Percentiles rank a stretch among this genome's conserved stretches.
These are phyloP conservation scores for Trichosporon faecale DNA, from an alignment of 1,284 basidiomycete genomes.

Conservation along the genomic window DNA sequence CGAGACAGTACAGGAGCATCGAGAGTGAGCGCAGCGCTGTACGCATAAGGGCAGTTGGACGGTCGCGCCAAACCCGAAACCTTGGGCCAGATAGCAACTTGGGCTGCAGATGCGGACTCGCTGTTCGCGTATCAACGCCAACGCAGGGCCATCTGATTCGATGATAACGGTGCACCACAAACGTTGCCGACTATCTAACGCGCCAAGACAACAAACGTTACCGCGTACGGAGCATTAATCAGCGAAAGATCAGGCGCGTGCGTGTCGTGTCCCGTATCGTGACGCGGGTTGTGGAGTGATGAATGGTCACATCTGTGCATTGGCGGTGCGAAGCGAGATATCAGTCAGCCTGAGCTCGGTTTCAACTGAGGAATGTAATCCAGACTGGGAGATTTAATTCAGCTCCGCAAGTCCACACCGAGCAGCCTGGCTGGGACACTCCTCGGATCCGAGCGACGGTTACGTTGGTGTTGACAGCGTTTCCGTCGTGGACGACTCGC, in stretches of 20 bases:
- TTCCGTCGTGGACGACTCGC: neutral
- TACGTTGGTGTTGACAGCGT: neutral
- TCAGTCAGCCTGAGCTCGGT: neutral
- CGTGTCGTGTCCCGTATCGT: neutral
- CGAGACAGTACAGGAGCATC: too few relatives aligned
- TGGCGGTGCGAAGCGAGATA: neutral
- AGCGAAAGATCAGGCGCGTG: neutral
- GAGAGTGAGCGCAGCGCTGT: too few relatives aligned
- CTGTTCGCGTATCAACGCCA: neutral
- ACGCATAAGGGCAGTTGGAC: too few relatives aligned
- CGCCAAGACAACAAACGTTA: neutral
- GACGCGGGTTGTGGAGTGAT: neutral
- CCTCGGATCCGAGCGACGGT: neutral
- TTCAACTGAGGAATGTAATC: neutral
- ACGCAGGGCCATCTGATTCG: neutral
- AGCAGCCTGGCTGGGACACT: too few relatives aligned
- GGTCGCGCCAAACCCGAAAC: too few relatives aligned
- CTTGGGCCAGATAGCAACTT: too few relatives aligned
- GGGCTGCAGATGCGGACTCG: too few relatives aligned
- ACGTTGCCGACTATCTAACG: neutral
- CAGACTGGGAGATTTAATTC: neutral
- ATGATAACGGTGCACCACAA: neutral
- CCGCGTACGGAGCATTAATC: neutral
- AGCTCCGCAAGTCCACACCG: neutral
- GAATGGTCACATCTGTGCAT: neutral